Percentiles rank a stretch among this genome's conserved stretches.
Evolutionary conservation across 2,329 filamentous ascomycete genomes (phyloP).

Genomic region (Ceratocystis alfenasii): DNA sequence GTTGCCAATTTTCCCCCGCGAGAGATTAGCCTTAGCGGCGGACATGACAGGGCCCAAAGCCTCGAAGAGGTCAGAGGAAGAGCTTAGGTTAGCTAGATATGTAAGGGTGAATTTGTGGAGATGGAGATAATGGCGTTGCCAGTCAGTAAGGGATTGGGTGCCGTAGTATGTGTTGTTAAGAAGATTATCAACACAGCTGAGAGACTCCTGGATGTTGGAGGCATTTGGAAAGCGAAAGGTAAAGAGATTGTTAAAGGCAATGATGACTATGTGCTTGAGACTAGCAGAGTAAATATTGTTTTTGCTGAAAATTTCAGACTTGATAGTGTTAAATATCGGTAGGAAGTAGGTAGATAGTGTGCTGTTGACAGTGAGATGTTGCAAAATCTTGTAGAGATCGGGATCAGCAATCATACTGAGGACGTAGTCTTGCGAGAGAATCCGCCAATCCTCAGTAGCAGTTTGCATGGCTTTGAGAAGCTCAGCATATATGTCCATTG

Average conservation of each 20-base stretch:
- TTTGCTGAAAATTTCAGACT: conserved; percentile 3
- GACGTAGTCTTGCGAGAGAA: conserved; percentile 1
- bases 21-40: neutral
- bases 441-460: conserved; percentile 1
- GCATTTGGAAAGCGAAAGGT: neutral
- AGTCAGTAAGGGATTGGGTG: neutral
- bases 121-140: neutral
- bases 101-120: neutral
- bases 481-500: neutral
- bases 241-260: neutral
- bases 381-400: neutral
- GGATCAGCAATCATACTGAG: neutral
- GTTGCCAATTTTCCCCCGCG: neutral
- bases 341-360: neutral
- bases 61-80: neutral
- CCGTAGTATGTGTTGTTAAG: neutral
- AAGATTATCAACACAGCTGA: neutral
- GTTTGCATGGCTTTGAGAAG: neutral
- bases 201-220: neutral
- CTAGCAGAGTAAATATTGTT: conserved; percentile 12
- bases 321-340: neutral
- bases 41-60: neutral
- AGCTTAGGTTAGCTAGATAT: neutral
- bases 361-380: neutral
- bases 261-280: neutral